Base-by-base conservation (phyloP, 495 filamentous ascomycete species). In the Trypethelium eluteriae region DNA sequence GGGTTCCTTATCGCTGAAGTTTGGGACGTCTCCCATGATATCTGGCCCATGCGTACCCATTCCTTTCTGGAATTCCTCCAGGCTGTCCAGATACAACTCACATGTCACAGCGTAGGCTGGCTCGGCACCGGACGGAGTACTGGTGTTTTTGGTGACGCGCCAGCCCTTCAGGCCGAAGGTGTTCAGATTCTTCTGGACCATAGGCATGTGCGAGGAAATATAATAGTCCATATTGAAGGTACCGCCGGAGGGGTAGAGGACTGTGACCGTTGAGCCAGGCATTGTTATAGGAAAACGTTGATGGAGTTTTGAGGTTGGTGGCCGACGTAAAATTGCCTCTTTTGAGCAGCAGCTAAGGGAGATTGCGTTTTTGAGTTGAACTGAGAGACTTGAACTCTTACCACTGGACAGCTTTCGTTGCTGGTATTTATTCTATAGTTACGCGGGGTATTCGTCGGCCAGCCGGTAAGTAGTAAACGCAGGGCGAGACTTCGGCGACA, bases 191-290 rank as follows among this genome's bases (percentile, higher is more conserved):
- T 69, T 59, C 12, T 34, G 14, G 34, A 71, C 72, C 38, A 74
- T 46, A 3, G 68, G 63, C 72, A 74, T 74, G 68, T 74, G 72
- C 11, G 70, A 68, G 36, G 35, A 18, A 34, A 71, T 25, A 66
- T 74, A 74, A 64, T 74, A 74, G 63, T 72, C 70, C 68, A 74
- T 70, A 65, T 74, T 64, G 69, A 74, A 74, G 14, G 61, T 67
- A 38, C 62, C 50, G 25, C 67, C 72, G 25, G 68, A 12, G 39
- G 72, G 72, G 68, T 74, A 74, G 70, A 74, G 53, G 64, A 74
- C 70, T 35, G 70, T 72, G 57, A 62, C 56, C 38, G 66, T 65
- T 11, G 72, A 66, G 32, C n/a, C 7, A 38, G 65, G 53, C 69
- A 73, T 73, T 50, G 16, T 72, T 10, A 68, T n/a, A 7, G 47